These are phyloP conservation scores for Penicillium macrosclerotiorum DNA, from an alignment of 495 filamentous ascomycete genomes.

Conservation along the genomic window DNA sequence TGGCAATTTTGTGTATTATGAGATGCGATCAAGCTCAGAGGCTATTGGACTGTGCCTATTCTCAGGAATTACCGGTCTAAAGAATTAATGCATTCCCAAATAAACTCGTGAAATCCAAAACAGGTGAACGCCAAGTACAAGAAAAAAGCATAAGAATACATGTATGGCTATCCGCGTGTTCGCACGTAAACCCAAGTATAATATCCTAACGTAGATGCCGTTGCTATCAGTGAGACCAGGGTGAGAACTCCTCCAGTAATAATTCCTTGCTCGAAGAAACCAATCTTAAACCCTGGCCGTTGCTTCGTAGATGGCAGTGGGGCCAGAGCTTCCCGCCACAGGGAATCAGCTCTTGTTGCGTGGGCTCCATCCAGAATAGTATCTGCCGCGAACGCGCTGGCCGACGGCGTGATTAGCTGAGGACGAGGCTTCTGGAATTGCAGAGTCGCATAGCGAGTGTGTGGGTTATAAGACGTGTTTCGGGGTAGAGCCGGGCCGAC, in stretches of 20 bases:
- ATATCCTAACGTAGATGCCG: constrained; percentile 27
- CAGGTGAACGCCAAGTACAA: background rate
- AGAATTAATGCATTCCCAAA: no score
- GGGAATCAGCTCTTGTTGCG: constrained; percentile 12
- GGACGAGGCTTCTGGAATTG: constrained; percentile 42
- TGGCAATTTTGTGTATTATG: no score
- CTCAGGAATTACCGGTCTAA: no score
- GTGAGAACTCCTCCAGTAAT: constrained; percentile 36
- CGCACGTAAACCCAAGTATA: constrained; percentile 26
- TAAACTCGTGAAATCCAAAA: background rate
- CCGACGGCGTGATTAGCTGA: constrained; percentile 28
- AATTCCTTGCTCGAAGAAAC: constrained; percentile 55
- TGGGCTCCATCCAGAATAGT: constrained; percentile 18
- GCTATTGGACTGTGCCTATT: no score
- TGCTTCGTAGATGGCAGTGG: constrained; percentile 42
- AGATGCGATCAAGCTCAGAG: no score
- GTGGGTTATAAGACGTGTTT: constrained; percentile 19
- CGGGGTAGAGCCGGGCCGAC: constrained; percentile 42
- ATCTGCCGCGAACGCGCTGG: constrained; percentile 8
- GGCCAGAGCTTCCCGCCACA: constrained; percentile 26
- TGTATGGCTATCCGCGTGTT: constrained; percentile 2
- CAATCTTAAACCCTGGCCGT: constrained; percentile 34
- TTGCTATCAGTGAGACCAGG: constrained; percentile 23
- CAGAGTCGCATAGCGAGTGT: constrained; percentile 35
- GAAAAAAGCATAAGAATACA: background rate